These are phyloP conservation scores for Candida ortonii DNA, from an alignment of 805 yeast species.

Conservation along the genomic window DNA sequence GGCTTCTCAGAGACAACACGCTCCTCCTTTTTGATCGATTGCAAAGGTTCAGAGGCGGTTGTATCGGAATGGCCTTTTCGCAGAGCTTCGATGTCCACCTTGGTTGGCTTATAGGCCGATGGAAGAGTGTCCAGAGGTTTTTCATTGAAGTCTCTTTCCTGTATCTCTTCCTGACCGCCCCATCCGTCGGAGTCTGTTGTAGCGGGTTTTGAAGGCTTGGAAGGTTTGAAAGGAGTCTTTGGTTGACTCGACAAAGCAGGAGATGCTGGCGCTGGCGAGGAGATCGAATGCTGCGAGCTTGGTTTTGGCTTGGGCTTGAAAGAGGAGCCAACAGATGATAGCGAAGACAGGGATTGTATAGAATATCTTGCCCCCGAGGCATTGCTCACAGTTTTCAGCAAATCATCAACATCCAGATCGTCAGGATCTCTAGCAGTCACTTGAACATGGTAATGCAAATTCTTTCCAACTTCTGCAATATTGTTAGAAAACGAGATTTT, in stretches of 20 bases:
- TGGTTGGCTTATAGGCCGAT: constrained; percentile 64
- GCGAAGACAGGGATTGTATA: constrained; percentile 40
- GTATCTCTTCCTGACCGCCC: constrained; percentile 63
- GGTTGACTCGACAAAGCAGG: constrained; percentile 6
- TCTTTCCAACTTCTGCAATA: constrained; percentile 69
- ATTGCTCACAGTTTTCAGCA: constrained; percentile 71
- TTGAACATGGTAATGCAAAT: constrained; percentile 90
- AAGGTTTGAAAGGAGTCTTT: constrained; percentile 10
- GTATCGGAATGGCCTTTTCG: constrained; percentile 49
- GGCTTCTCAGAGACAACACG: constrained; percentile 45
- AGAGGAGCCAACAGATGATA: constrained; percentile 16
- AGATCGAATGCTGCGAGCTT: constrained; percentile 26
- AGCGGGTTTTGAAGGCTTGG: constrained; percentile 25
- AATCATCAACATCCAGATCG: constrained; percentile 77
- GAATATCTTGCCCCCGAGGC: constrained; percentile 97
- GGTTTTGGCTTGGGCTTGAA: constrained; percentile 39
- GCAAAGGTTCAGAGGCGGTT: constrained; percentile 32
- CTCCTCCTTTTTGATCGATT: constrained; percentile 22
- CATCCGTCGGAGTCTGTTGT: constrained; percentile 50
- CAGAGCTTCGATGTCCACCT: constrained; percentile 55
- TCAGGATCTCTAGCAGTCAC: constrained; percentile 93
- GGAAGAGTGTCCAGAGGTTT: constrained; percentile 53
- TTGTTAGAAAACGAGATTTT: constrained; percentile 75
- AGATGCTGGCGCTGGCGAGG: constrained; percentile 25
- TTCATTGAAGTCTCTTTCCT: constrained; percentile 50